Evolutionary conservation across 2,329 filamentous ascomycete genomes (phyloP).

Genomic region (Apiospora aurea): DNA sequence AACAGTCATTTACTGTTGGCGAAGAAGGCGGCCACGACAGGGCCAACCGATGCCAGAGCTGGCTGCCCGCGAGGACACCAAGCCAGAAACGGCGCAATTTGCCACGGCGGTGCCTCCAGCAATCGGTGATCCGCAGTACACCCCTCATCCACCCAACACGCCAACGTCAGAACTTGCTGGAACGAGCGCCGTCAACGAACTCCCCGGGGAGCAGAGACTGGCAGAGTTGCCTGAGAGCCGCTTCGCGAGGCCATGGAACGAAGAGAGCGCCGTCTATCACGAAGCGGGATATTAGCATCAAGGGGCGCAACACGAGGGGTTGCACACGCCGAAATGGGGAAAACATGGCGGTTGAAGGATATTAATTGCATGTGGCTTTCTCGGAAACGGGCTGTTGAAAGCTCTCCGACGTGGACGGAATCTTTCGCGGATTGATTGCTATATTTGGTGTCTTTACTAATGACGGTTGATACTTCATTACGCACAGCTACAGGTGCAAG

Average conservation of each 20-base stretch:
- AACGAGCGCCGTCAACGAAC: not conserved
- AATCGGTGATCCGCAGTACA: not conserved
- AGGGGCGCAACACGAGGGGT: not conserved
- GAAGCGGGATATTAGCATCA: not conserved
- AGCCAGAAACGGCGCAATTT: not conserved
- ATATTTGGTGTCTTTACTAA: not conserved
- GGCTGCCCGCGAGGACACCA: not conserved
- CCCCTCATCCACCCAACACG: not conserved
- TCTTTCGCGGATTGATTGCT: not conserved
- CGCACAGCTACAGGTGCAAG: not conserved
- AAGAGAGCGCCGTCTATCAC: not conserved
- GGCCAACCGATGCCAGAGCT: not conserved
- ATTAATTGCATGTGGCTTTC: not conserved
- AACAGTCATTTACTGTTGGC: not conserved
- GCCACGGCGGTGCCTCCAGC: not conserved
- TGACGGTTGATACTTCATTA: not conserved
- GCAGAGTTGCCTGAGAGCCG: conserved; percentile 6
- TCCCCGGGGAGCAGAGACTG: conserved; percentile 12
- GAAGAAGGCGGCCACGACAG: not conserved
- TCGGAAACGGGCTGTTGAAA: not conserved
- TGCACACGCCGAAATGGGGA: not conserved
- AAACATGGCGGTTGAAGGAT: not conserved
- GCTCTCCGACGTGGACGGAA: not conserved
- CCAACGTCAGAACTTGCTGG: conserved; percentile 6
- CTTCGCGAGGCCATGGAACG: not conserved